Conservation (phyloP, 140 eudicot species). For the Erigeron philadelphicus region DNA sequence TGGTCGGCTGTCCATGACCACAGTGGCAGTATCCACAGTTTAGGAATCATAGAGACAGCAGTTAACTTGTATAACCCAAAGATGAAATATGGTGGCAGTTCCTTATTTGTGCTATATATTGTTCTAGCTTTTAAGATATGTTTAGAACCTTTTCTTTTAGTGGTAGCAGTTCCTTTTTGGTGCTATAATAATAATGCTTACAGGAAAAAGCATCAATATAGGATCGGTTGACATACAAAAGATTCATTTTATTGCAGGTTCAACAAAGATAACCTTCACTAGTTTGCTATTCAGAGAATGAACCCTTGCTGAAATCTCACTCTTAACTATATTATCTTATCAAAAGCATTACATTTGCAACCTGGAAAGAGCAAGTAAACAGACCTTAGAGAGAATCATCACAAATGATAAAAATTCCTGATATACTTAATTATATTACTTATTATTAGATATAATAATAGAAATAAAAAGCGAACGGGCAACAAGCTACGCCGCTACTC, state of each 20-base stretch:
- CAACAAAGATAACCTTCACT: background rate
- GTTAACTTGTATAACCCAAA: constrained; percentile 28
- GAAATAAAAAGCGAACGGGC: too few species aligned
- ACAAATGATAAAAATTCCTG: too few species aligned
- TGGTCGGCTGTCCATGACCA: constrained; percentile 17
- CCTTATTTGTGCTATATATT: background rate
- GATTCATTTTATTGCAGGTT: background rate
- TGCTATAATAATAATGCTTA: background rate
- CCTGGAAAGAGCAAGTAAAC: background rate
- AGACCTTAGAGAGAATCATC: too few species aligned
- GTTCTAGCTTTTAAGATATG: constrained; percentile 11
- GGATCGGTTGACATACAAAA: background rate
- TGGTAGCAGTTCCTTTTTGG: constrained; percentile 2
- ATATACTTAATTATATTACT: too few species aligned
- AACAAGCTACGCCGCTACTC: too few species aligned
- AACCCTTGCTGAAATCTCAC: background rate
- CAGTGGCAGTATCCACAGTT: constrained; percentile 22
- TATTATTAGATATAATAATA: too few species aligned
- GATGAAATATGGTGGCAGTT: constrained; percentile 10
- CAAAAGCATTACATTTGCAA: background rate
- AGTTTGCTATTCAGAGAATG: too few species aligned
- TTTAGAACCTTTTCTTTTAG: background rate
- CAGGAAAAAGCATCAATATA: background rate
- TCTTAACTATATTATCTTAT: constrained; percentile 1
- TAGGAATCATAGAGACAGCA: constrained; percentile 21